phyloP scores from a whole-genome alignment of 2,329 filamentous ascomycete species.

The Clathrospora elynae region DNA sequence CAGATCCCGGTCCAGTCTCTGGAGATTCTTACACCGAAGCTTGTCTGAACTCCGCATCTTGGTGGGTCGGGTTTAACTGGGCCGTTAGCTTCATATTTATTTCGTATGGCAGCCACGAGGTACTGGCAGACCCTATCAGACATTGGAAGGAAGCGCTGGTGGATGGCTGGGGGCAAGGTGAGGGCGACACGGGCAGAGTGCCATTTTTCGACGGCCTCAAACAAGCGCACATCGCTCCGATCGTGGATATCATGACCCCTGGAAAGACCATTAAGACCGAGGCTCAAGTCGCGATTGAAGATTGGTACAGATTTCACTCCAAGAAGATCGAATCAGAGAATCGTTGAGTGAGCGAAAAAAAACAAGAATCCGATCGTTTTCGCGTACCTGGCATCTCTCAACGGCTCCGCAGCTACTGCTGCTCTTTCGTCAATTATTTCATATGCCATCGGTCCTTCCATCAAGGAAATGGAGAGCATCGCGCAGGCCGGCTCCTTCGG shows the following conservation, averaged over 20 bases:
- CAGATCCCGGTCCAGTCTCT: constrained; percentile 15
- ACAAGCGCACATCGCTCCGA: constrained; percentile 28
- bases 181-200: constrained; percentile 15
- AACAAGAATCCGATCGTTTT: constrained; percentile 22
- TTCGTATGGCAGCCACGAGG: constrained; percentile 17
- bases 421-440: constrained; percentile 21
- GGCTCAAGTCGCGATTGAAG: constrained; percentile 19
- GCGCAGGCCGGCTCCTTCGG: constrained; percentile 16
- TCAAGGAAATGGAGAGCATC: constrained; percentile 28
- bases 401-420: constrained; percentile 6
- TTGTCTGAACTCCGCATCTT: constrained; percentile 16
- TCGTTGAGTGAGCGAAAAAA: constrained; percentile 15
- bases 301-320: constrained; percentile 18
- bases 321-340: constrained; percentile 17
- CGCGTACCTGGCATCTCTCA: constrained; percentile 23
- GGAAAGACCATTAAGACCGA: constrained; percentile 8
- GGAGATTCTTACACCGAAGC: constrained; percentile 23
- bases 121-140: constrained; percentile 20
- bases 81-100: constrained; percentile 15
- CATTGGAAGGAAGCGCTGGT: constrained; percentile 13
- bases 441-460: constrained; percentile 20
- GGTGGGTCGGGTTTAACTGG: constrained; percentile 11
- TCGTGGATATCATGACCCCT: constrained; percentile 23
- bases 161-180: constrained; percentile 24
- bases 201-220: constrained; percentile 18